Conservation (phyloP, 139 green algal genomes). For the Nannochloris sp. region DNA sequence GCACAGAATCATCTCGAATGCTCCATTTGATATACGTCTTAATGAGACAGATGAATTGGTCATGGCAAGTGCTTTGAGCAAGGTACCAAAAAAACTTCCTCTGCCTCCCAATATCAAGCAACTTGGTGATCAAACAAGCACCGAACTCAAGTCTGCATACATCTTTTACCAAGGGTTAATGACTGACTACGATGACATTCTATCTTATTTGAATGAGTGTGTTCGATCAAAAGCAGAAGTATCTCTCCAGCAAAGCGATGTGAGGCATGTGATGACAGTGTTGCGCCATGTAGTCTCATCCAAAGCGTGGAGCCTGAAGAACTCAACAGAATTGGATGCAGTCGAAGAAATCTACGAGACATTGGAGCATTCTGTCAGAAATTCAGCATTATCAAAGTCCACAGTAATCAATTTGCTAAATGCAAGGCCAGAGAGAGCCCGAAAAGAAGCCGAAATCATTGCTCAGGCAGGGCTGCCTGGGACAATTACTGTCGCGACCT, state of each 20-base stretch:
- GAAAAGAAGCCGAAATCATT: conserved; percentile 66
- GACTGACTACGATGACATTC: no score
- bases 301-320: background rate
- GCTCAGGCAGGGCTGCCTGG: conserved; percentile 54
- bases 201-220: no score
- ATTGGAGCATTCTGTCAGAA: background rate
- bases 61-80: no score
- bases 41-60: conserved; percentile 37
- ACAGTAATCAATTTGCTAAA: conserved; percentile 37
- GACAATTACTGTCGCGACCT: conserved; percentile 71
- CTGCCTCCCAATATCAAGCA: no score
- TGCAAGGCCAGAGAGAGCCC: conserved; percentile 57
- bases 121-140: no score
- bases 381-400: background rate
- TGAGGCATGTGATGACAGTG: background rate
- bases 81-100: no score
- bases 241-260: conserved; percentile 57
- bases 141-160: no score
- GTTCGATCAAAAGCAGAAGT: no score
- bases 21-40: background rate
- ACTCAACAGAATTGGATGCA: background rate
- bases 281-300: background rate
- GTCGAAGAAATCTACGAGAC: background rate
- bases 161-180: no score
- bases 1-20: background rate